phyloP scores from a whole-genome alignment of 2,329 filamentous ascomycete genomes.

The Claviceps citrina region DNA sequence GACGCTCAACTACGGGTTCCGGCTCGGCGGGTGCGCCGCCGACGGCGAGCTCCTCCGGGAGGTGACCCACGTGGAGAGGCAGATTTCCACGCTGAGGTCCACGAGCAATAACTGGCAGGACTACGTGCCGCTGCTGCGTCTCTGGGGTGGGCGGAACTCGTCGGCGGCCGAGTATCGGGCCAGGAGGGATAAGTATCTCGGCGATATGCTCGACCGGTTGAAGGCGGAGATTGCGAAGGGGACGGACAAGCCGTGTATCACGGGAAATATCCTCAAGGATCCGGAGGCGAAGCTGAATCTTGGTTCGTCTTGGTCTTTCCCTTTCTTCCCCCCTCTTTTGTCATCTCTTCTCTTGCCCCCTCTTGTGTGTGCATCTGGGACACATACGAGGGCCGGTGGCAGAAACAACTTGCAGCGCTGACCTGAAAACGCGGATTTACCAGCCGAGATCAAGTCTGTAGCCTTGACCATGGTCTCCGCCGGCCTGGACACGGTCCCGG shows the following conservation, averaged over 20 bases:
- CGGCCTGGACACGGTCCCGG: constrained; percentile 67
- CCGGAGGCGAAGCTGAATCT: constrained; percentile 27
- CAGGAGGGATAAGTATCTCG: constrained; percentile 52
- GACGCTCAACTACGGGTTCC: constrained; percentile 65
- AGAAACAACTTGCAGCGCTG: neutral
- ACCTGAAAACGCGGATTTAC: too few species aligned
- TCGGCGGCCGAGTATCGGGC: constrained; percentile 49
- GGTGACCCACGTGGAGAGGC: constrained; percentile 60
- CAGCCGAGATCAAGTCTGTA: constrained; percentile 64
- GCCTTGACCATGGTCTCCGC: constrained; percentile 71
- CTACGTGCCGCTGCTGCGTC: constrained; percentile 59
- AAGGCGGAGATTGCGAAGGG: constrained; percentile 24
- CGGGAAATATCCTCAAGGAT: constrained; percentile 38
- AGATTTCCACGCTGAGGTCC: constrained; percentile 59
- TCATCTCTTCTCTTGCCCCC: too few species aligned
- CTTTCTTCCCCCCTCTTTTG: neutral
- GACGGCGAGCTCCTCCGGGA: constrained; percentile 53
- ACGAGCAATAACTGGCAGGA: constrained; percentile 78
- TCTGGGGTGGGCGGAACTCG: constrained; percentile 45
- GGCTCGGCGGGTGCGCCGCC: constrained; percentile 56
- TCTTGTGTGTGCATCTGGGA: neutral
- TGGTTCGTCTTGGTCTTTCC: constrained; percentile 9
- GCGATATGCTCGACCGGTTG: constrained; percentile 48
- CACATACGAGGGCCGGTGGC: too few species aligned
- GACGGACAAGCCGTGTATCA: constrained; percentile 26